Evolutionary conservation across 1,139 yeast genomes (phyloP), one percentile per base, ranked within the genome.

Genomic region (Debaryomycetaceae sp.): DNA sequence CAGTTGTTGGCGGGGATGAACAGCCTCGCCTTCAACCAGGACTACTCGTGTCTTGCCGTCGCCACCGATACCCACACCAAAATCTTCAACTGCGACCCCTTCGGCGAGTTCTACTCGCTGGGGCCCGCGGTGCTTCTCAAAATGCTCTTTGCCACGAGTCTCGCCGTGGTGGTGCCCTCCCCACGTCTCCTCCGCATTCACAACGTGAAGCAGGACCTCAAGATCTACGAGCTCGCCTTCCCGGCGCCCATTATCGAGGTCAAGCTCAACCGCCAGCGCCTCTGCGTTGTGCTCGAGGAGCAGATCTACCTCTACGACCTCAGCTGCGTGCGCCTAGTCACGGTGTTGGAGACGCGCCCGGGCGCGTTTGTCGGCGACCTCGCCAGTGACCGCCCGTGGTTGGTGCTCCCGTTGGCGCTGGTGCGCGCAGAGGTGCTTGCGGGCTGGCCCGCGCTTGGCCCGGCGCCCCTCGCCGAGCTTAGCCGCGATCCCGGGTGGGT

Each of bases 241-340:
- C 82, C 85, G 1, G 70, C 77, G 7, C 62, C 69, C 11, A 74
- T 83, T 5, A 52, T 78, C 21, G 74, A 78, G 28, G 72, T 82
- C 13, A 72, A 74, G 39, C 66, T 83, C 60, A 83, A 82, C 51
- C 59, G 88, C 27, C 78, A 78, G 43, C 52, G 89, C 30, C 54
- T 83, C 39, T 65, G 81, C 29, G 83, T 81, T 14, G 60, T 78
- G 10, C 53, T 82, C 30, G 72, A 75, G 38, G 85, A 81, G 30
- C 83, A 81, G 40, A 72, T 83, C 8, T 79, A 75, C 46, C 65
- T 82, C 16, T 83, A 83, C 49, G 91, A 83, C 49, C 72, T 83
- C 40, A 77, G 83, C 40, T 80, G 83, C 45, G 80, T 83, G 62
- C 68, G 81, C 41, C 61, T 81, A 16, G 49, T 81, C 19, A 83